Evolutionary conservation across 2,329 filamentous ascomycete genomes (phyloP), one percentile per base, ranked within the genome.

Genomic region (Ascochyta koolunga): DNA sequence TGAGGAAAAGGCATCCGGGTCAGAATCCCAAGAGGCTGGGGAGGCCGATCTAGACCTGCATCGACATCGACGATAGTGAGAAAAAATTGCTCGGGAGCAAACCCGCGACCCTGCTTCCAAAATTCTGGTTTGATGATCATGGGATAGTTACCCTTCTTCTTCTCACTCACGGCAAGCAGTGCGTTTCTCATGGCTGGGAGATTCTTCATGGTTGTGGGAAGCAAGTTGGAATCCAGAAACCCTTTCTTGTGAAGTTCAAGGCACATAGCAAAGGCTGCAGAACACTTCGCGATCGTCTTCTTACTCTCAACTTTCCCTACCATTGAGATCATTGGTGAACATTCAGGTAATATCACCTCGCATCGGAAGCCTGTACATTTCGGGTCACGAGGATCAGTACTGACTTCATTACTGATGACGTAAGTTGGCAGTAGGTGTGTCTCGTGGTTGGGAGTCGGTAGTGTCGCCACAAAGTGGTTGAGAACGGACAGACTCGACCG

Each of bases 141-240:
- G 1, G 77, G 75, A 72, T 98, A 98, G 24, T 83, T 79, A 1
- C 84, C 83, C 41, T 83, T 86, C 68, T 89, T 91, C 68, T 91
- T 93, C 21, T 86, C 86, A 59, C 86, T 89, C n/a, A 97, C 81
- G 0, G 93, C 92, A 5, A 97, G 77, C 0, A 86, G 83, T 2
- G 93, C 92, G 71, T 97, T 97, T n/a, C 90, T 83, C 89, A 96
- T 93, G 0, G 79, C 82, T 3, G 91, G 93, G 0, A 95, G 79
- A 33, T 82, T 80, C 68, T 89, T 93, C 18, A 81, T 80, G 56
- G 90, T 90, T 0, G 83, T 84, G 0, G 95, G 90, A 50, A 90
- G 83, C 2, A 98, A 80, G 68, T 91, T 79, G 0, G 86, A 82
- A 67, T 97, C 85, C 5, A 99, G 79, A 55, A 88, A 86, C 2